Conservation (phyloP, 805 yeast species). For the Candida quercuum region DNA sequence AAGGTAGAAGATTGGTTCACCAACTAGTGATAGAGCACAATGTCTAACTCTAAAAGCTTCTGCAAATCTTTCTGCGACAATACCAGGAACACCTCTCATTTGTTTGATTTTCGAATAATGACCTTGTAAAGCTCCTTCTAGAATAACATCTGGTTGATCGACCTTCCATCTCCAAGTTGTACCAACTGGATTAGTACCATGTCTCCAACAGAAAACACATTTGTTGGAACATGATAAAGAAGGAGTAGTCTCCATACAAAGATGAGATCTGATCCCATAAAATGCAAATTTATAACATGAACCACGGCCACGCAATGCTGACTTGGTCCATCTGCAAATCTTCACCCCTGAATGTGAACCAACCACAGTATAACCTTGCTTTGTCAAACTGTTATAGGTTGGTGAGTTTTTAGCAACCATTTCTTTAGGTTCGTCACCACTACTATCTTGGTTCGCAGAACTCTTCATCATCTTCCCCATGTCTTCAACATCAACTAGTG, state of each 20-base stretch:
- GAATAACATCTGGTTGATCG: conserved; percentile 78
- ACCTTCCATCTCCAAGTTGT: conserved; percentile 96
- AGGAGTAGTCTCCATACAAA: conserved; percentile 96
- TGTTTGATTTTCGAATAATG: conserved; percentile 91
- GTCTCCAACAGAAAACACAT: conserved; percentile 97
- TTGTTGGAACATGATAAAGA: conserved; percentile 90
- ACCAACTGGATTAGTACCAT: conserved; percentile 95
- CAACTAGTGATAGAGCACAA: conserved; percentile 89
- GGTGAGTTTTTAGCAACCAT: conserved; percentile 92
- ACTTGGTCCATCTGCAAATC: conserved; percentile 94
- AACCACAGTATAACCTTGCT: conserved; percentile 89
- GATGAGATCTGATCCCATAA: conserved; percentile 83
- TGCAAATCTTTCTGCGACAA: conserved; percentile 80
- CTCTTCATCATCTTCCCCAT: conserved; percentile 52
- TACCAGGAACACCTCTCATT: conserved; percentile 94
- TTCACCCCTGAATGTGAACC: conserved; percentile 95
- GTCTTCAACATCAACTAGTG: conserved; percentile 80
- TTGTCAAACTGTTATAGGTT: conserved; percentile 79
- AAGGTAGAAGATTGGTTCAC: conserved; percentile 93
- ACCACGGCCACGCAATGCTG: conserved; percentile 90
- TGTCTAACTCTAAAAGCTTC: conserved; percentile 88
- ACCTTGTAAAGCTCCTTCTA: conserved; percentile 82
- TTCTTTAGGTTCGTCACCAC: conserved; percentile 42
- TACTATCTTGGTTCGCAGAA: conserved; percentile 4
- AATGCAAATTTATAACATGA: conserved; percentile 91